A percentile compares a stretch with the other conserved stretches of the same genome.
Evolutionary conservation across 176 grass and related monocot genomes (phyloP).

Genomic region (Avena insularis): DNA sequence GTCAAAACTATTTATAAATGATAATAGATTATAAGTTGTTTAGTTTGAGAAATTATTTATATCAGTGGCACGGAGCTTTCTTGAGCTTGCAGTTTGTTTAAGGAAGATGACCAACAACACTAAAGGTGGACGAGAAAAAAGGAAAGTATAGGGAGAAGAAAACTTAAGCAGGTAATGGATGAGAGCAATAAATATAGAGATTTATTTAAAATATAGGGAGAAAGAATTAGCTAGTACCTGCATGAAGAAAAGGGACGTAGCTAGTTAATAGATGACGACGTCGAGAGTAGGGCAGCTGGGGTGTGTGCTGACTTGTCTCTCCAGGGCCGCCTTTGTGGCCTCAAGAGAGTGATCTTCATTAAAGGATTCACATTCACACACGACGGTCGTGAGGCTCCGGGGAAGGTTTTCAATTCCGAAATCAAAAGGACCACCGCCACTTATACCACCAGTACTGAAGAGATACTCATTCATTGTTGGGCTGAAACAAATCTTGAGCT

Average conservation of each 20-base stretch:
- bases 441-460: background rate
- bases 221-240: background rate
- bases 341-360: background rate
- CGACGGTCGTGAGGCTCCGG: background rate
- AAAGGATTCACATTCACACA: background rate
- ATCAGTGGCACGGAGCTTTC: no score
- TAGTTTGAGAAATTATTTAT: background rate
- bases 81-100: no score
- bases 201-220: background rate
- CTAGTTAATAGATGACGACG: background rate
- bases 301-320: slow-evolving; percentile 2
- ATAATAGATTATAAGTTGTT: background rate
- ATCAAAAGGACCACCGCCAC: slow-evolving; percentile 1
- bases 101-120: background rate
- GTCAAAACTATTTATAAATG: background rate
- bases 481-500: background rate
- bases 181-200: background rate
- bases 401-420: slow-evolving; percentile 13
- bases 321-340: background rate
- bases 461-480: background rate
- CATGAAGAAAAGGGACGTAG: background rate
- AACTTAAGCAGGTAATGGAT: background rate
- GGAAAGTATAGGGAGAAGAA: background rate
- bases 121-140: background rate
- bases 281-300: background rate